Base-by-base conservation (phyloP, 148 eudicot genomes). In the Silene uniflora region DNA sequence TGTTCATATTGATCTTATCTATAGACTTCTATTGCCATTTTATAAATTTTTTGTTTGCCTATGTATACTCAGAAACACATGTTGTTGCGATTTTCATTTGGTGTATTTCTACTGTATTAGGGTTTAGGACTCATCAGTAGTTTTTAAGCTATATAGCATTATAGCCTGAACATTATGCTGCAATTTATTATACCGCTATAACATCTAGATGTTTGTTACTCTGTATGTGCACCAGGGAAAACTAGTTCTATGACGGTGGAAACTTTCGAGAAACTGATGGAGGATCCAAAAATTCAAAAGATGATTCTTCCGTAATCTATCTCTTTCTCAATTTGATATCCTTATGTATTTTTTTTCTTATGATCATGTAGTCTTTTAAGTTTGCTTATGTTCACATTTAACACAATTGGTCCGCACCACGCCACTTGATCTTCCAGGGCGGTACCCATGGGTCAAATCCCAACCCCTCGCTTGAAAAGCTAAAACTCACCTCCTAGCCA, bases 231-330 rank as follows among this genome's bases (percentile, higher is more conserved):
- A 70, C 74, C 88, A 94, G 98, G 77, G 62, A 73, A 79, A 73
- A 17, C 42, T 24, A 79, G 81, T 69, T 70, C 92, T 29, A 62
- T 78, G 69, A 27, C 96, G 13, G 93, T 95, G 72, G 99, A 95
- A 64, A 89, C 96, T 59, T 78, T 95, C 86, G 99, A 95, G 88
- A 95, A 90, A 87, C 87, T 95, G 99, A 89, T 95, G 97, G 97
- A 95, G 80, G 99, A 95, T 88, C 99, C 99, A 63, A 85, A 87
- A 42, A 87, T 95, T 52, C 97, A 92, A 73, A 82, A 95, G 80
- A 95, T 92, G 96, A 86, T 95, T 79, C 89, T 81, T 73, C 97
- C 97, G 99, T 95, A 91, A 89, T 80, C 72, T 75, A 19, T 55
- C 77, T 75, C 76, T 67, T 54, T 60, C 10, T 16, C 49, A 56